phyloP scores from a whole-genome alignment of 805 yeast genomes.

The Yueomyces sp. region DNA sequence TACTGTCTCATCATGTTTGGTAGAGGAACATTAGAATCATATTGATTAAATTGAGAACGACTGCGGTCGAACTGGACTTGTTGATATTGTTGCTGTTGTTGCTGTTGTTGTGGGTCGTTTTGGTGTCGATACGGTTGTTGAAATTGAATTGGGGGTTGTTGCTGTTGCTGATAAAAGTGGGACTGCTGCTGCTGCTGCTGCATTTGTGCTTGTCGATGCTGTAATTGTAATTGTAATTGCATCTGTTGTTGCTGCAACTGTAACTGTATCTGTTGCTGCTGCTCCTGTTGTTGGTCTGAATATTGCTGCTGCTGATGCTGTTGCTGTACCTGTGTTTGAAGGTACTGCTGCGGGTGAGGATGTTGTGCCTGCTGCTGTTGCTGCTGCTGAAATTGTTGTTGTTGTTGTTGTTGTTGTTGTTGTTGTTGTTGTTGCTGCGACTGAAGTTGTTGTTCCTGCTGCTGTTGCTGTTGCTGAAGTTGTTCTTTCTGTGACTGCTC shows the following conservation, averaged over 20 bases:
- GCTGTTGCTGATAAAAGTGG: background rate
- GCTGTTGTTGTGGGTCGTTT: slow-evolving; percentile 6
- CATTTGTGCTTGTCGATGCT: slow-evolving; percentile 5
- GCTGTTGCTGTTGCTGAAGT: background rate
- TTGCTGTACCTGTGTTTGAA: background rate
- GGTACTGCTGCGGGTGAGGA: background rate
- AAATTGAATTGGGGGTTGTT: slow-evolving; percentile 5
- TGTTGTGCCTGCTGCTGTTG: background rate
- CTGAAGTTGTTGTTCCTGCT: background rate
- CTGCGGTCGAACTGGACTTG: background rate
- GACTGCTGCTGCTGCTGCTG: slow-evolving; percentile 3
- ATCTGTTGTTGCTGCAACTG: slow-evolving; percentile 24
- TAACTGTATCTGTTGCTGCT: slow-evolving; percentile 24
- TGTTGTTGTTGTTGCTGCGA: background rate
- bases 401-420: background rate
- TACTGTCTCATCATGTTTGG: too few species aligned
- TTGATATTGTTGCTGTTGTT: background rate
- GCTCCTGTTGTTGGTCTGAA: slow-evolving; percentile 13
- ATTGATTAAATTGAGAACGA: background rate
- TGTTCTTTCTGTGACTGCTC: background rate
- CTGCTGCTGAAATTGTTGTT: background rate
- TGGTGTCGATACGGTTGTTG: slow-evolving; percentile 4
- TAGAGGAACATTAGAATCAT: too few species aligned
- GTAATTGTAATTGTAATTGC: slow-evolving; percentile 5
- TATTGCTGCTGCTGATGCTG: background rate